Evolutionary conservation across 768 basidiomycete species (phyloP).

Genomic region (Pholiota conissans): DNA sequence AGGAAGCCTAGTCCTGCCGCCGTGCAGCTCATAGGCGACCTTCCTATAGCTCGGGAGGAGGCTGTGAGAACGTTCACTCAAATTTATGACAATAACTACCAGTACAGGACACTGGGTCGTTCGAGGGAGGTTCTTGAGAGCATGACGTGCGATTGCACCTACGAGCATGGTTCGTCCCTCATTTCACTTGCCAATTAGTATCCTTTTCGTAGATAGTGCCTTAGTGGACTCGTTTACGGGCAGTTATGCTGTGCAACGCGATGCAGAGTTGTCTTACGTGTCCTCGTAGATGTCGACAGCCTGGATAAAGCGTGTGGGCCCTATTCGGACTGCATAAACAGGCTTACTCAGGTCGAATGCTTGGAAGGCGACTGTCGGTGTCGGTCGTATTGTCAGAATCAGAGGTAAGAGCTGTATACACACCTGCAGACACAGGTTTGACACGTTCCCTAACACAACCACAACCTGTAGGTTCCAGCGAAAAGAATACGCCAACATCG

Average conservation of each 20-base stretch:
- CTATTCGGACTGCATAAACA: constrained; percentile 93
- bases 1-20: constrained; percentile 37
- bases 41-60: constrained; percentile 73
- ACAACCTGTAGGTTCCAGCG: constrained; percentile 81
- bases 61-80: constrained; percentile 74
- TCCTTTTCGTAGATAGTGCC: constrained; percentile 15
- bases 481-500: constrained; percentile 80
- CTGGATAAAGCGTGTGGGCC: constrained; percentile 77
- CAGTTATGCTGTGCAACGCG: constrained; percentile 6
- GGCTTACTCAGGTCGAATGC: constrained; percentile 96
- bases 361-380: constrained; percentile 88
- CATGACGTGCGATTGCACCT: constrained; percentile 93
- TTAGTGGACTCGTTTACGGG: constrained; percentile 12
- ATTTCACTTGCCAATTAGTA: constrained; percentile 12
- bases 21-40: constrained; percentile 76
- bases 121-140: constrained; percentile 89
- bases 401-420: constrained; percentile 62
- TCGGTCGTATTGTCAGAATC: constrained; percentile 82
- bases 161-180: constrained; percentile 71
- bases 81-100: constrained; percentile 80
- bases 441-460: too few relatives aligned
- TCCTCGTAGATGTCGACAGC: constrained; percentile 54
- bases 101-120: constrained; percentile 83
- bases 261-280: constrained; percentile 25
- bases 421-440: neutral